Evolutionary conservation across 140 eudicot species (phyloP), one percentile per base, ranked within the genome.

Genomic region (Flaveria floridana): DNA sequence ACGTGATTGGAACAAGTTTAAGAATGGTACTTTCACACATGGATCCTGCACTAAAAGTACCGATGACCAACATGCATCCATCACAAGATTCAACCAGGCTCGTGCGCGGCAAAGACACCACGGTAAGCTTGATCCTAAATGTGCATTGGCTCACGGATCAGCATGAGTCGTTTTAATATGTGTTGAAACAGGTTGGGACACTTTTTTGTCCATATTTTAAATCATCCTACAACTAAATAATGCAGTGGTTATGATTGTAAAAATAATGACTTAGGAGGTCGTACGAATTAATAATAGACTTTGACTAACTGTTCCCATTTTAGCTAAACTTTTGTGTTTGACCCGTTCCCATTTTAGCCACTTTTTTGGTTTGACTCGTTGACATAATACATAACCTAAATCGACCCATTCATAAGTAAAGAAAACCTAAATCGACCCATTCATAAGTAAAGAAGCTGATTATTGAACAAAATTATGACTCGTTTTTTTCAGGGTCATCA

Each of bases 11-110:
- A 52, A 56, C 85, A 26, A 79, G 79, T 53, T 61, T 71, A 50
- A 85, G 83, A 66, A 71, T 82, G 56, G 75, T 83, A 71, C 77
- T 84, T 66, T 75, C 88, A 67, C 77, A 39, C 69, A 82, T 58
- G 6, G 82, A 80, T 50, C 65, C 77, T n/a, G 76, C 72, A 15
- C 10, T 51, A 19, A 76, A 65, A 55, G 64, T 83, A 58, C 87
- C 84, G 19, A 77, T 42, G 76, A 83, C 90, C 72, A 86, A 84
- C 72, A 56, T 70, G 68, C 84, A 76, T 78, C 86, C 48, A 15
- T 58, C 37, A 26, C 72, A 74, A 74, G 90, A 75, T 34, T 56
- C 85, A 50, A 74, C 71, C 16, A 84, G 62, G 80, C 68, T 67
- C 41, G 58, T 16, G 28, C 51, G 74, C 25, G 23, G 71, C 68